Percentiles rank a stretch among this genome's conserved stretches.
phyloP scores from a whole-genome alignment of 176 grass and related monocot genomes.

The Dactylis glomerata region DNA sequence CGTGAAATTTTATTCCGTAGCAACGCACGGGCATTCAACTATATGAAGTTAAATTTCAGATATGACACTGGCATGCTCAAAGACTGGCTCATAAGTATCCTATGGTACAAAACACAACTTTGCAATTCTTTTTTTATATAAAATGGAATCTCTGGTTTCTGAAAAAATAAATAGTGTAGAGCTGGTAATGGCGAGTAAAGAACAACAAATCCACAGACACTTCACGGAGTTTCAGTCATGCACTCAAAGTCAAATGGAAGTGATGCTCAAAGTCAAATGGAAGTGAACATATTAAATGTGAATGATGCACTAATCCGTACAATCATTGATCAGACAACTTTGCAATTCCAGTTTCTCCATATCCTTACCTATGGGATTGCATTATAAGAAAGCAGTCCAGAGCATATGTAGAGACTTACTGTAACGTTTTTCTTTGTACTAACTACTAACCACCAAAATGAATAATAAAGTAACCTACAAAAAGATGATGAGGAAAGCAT shows the following conservation, averaged over 20 bases:
- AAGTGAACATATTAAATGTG: not conserved
- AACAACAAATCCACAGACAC: not conserved
- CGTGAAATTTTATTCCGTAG: no score
- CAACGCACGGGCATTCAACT: no score
- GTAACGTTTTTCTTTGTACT: not conserved
- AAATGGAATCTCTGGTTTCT: not conserved
- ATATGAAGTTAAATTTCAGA: not conserved
- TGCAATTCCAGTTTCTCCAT: not conserved
- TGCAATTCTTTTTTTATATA: not conserved
- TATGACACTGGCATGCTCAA: not conserved
- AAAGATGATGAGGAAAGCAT: not conserved
- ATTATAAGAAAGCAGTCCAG: not conserved
- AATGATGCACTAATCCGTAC: conserved; percentile 5
- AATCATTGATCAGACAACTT: not conserved
- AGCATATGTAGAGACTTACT: not conserved
- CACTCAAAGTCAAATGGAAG: not conserved
- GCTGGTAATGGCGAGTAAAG: not conserved
- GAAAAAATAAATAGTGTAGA: not conserved
- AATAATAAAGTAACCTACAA: not conserved
- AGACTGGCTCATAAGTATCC: not conserved
- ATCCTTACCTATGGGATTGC: not conserved
- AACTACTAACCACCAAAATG: conserved; percentile 8
- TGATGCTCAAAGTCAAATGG: not conserved
- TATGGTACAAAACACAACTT: not conserved
- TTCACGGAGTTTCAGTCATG: not conserved